These are phyloP conservation scores for Butyriboletus loyo DNA, from an alignment of 768 basidiomycete species.

Conservation along the genomic window DNA sequence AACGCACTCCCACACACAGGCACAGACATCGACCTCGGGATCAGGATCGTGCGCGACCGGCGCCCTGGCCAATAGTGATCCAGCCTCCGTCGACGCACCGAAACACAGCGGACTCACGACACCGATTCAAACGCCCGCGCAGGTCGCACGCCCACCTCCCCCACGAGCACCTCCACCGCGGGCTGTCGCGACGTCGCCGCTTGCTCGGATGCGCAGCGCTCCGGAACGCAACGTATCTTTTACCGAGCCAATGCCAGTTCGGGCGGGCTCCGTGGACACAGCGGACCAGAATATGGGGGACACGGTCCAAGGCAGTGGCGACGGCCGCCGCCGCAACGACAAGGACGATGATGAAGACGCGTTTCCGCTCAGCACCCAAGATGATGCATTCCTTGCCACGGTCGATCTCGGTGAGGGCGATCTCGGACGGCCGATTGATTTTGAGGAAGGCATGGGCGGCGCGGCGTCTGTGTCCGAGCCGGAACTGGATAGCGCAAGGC, in stretches of 20 bases:
- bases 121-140: slow-evolving; percentile 35
- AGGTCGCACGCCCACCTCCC: slow-evolving; percentile 28
- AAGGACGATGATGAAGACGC: slow-evolving; percentile 33
- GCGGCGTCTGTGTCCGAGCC: slow-evolving; percentile 3
- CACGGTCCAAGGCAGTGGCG: slow-evolving; percentile 8
- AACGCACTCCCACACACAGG: neutral
- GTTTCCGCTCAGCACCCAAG: slow-evolving; percentile 59
- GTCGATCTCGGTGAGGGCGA: slow-evolving; percentile 52
- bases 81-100: neutral
- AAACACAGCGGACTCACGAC: slow-evolving; percentile 29
- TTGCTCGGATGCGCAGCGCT: slow-evolving; percentile 8
- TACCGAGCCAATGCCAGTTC: neutral
- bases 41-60: neutral
- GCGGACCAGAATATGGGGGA: neutral
- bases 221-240: slow-evolving; percentile 15
- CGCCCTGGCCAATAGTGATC: neutral
- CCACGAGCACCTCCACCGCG: slow-evolving; percentile 4
- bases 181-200: slow-evolving; percentile 6
- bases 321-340: slow-evolving; percentile 19
- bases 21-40: neutral
- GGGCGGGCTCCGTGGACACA: neutral
- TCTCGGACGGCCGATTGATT: slow-evolving; percentile 37
- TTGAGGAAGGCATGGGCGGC: slow-evolving; percentile 34
- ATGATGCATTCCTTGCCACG: slow-evolving; percentile 60
- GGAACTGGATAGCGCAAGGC: neutral